phyloP scores from a whole-genome alignment of 2,329 filamentous ascomycete genomes.

The Graphium sp. region DNA sequence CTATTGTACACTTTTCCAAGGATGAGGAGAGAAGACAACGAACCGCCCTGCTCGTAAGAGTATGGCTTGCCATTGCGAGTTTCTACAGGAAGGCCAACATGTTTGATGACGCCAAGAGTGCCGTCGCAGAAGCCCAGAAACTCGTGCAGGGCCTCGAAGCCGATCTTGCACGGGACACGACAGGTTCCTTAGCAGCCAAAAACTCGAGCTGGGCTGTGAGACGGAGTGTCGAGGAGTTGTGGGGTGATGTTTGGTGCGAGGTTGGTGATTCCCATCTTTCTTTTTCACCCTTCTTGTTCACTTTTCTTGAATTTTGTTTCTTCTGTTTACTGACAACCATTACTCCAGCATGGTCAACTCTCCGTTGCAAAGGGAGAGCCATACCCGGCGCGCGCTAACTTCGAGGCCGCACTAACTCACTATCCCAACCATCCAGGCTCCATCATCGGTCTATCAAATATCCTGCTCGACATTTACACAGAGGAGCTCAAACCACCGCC shows the following conservation, averaged over 20 bases:
- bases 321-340: conserved; percentile 1
- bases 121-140: conserved; percentile 66
- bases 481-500: conserved; percentile 45
- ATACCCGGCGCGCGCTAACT: conserved; percentile 57
- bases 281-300: neutral
- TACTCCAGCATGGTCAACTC: conserved; percentile 46
- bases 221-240: conserved; percentile 69
- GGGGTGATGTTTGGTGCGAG: conserved; percentile 71
- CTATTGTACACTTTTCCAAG: conserved; percentile 35
- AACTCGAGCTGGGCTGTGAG: conserved; percentile 60
- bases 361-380: conserved; percentile 42
- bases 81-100: conserved; percentile 74
- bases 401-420: conserved; percentile 68
- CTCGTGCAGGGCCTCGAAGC: conserved; percentile 56
- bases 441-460: conserved; percentile 67
- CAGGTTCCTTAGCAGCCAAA: conserved; percentile 43
- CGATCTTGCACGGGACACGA: conserved; percentile 44
- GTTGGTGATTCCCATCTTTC: conserved; percentile 28
- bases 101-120: conserved; percentile 63
- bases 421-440: conserved; percentile 65
- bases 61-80: conserved; percentile 82
- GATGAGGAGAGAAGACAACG: conserved; percentile 33
- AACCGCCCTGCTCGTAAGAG: conserved; percentile 45
- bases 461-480: conserved; percentile 73
- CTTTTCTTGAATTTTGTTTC: neutral